Evolutionary conservation across 306 rosid genomes (phyloP).

Genomic region (Argentina anserina): DNA sequence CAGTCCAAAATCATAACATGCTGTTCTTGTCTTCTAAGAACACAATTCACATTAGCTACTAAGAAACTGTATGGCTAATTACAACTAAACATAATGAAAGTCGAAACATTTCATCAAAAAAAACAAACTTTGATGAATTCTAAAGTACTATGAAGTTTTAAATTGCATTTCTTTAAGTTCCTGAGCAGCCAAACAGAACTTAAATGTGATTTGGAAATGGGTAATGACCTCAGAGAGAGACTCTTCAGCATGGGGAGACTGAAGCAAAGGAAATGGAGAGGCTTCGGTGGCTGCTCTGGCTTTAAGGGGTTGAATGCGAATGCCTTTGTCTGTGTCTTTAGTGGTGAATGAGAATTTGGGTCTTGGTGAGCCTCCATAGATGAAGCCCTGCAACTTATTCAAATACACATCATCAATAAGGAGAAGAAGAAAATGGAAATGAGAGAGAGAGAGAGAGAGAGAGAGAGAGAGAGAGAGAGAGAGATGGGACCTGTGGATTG

Average conservation of each 20-base stretch:
- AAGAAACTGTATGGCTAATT: background rate
- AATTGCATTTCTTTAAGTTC: background rate
- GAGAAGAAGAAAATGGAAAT: background rate
- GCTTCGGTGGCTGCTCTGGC: constrained; percentile 52
- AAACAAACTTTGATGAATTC: background rate
- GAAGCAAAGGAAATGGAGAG: constrained; percentile 62
- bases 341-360: constrained; percentile 32
- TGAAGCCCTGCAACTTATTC: constrained; percentile 45
- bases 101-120: background rate
- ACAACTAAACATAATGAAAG: background rate
- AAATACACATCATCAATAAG: constrained; percentile 8
- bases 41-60: background rate
- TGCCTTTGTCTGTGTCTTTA: constrained; percentile 28
- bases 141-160: background rate
- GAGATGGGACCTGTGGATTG: constrained; percentile 48
- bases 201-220: constrained; percentile 1
- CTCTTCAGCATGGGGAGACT: constrained; percentile 45
- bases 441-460: background rate
- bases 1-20: background rate
- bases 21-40: background rate
- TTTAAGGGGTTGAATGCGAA: constrained; percentile 40
- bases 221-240: constrained; percentile 55
- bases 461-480: constrained; percentile 5
- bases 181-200: constrained; percentile 11
- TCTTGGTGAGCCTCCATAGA: constrained; percentile 42